These are phyloP conservation scores for Tephrocybe sp. DNA, from an alignment of 768 basidiomycete genomes.

Conservation along the genomic window DNA sequence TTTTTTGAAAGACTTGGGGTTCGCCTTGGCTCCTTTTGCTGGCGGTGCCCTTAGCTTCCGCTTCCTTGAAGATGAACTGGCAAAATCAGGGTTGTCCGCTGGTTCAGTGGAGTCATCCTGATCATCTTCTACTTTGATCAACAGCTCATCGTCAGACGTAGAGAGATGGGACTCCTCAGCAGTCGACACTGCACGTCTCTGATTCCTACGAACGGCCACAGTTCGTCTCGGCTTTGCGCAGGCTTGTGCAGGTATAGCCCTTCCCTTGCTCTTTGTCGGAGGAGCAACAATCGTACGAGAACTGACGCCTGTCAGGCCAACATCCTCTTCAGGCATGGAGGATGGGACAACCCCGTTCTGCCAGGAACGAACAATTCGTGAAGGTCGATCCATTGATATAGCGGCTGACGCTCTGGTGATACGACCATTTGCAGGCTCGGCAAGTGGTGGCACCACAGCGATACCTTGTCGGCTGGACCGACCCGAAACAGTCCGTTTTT, in stretches of 20 bases:
- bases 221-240: conserved; percentile 5
- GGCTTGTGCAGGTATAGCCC: not conserved
- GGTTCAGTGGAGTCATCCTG: conserved; percentile 38
- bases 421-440: not conserved
- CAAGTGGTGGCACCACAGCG: not conserved
- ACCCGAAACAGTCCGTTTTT: not conserved
- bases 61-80: conserved; percentile 37
- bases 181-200: conserved; percentile 19
- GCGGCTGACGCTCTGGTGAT: conserved; percentile 8
- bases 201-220: not conserved
- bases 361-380: conserved; percentile 23
- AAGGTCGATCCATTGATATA: not conserved
- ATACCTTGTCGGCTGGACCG: not conserved
- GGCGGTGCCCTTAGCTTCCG: conserved; percentile 38
- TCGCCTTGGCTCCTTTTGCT: conserved; percentile 21
- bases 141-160: conserved; percentile 28
- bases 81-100: conserved; percentile 35
- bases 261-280: conserved; percentile 5
- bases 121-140: conserved; percentile 14
- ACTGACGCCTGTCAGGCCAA: not conserved
- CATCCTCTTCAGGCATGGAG: conserved; percentile 58
- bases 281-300: not conserved
- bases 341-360: conserved; percentile 50
- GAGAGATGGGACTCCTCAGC: conserved; percentile 13
- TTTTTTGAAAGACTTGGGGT: conserved; percentile 20